These are phyloP conservation scores for Globisporangium canariense DNA, from an alignment of 352 stramenopile genomes.

Conservation along the genomic window DNA sequence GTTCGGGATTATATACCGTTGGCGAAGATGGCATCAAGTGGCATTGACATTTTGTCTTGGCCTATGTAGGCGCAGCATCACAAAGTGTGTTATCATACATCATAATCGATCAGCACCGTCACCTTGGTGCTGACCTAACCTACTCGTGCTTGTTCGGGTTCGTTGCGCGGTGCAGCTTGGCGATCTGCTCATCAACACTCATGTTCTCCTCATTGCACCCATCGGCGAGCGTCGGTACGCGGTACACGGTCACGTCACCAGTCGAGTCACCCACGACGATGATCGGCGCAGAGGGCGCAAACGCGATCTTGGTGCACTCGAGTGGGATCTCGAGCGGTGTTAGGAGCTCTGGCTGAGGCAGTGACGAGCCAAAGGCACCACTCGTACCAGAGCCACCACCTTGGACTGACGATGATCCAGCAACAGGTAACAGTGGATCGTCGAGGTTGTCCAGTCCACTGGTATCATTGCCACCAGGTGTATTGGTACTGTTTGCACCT, in stretches of 20 bases:
- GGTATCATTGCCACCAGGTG: background rate
- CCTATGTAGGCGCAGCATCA: too few species aligned
- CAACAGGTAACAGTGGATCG: background rate
- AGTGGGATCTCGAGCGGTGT: conserved; percentile 35
- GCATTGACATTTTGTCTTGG: too few species aligned
- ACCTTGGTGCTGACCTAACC: background rate
- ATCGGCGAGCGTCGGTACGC: conserved; percentile 42
- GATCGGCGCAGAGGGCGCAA: conserved; percentile 64
- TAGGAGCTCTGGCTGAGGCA: conserved; percentile 14
- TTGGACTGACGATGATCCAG: background rate
- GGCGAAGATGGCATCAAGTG: too few species aligned
- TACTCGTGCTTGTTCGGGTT: conserved; percentile 56
- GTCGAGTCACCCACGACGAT: conserved; percentile 76
- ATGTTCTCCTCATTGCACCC: conserved; percentile 15
- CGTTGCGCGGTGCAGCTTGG: conserved; percentile 46
- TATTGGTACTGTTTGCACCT: conserved; percentile 5
- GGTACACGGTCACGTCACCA: conserved; percentile 72
- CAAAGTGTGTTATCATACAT: background rate
- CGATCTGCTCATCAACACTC: conserved; percentile 50
- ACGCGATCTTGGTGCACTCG: conserved; percentile 70
- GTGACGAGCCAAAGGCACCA: conserved; percentile 10
- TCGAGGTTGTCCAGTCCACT: conserved; percentile 16
- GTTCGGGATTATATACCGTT: too few species aligned
- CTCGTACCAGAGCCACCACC: background rate
- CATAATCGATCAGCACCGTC: background rate